A percentile compares a stretch with the other conserved stretches of the same genome.
These are phyloP conservation scores for Carex sylvatica DNA, from an alignment of 202 grass and related monocot genomes.

Conservation along the genomic window DNA sequence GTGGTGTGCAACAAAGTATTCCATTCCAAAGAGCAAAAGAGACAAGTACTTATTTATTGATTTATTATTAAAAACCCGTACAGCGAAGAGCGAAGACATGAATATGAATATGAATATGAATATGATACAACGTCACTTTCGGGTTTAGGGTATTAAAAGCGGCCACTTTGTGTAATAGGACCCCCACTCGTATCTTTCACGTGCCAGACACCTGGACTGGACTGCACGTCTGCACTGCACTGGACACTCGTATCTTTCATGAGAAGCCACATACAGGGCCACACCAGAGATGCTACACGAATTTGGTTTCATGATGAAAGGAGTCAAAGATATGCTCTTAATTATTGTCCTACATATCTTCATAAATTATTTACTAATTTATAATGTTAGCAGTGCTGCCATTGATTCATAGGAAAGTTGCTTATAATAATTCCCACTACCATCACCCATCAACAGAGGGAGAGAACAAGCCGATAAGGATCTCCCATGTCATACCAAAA, in stretches of 20 bases:
- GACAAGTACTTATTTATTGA: too few relatives aligned
- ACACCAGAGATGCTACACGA: not conserved
- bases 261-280: not conserved
- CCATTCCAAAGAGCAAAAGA: too few relatives aligned
- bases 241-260: too few relatives aligned
- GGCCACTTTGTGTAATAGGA: too few relatives aligned
- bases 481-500: constrained; percentile 15
- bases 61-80: too few relatives aligned
- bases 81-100: too few relatives aligned
- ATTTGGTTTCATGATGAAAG: not conserved
- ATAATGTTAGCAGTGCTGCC: not conserved
- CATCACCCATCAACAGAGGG: not conserved
- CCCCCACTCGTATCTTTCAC: too few relatives aligned
- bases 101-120: too few relatives aligned
- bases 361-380: not conserved
- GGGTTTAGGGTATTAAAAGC: not conserved
- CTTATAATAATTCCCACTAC: constrained; percentile 1
- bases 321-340: constrained; percentile 9
- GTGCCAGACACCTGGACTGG: too few relatives aligned
- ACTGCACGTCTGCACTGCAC: too few relatives aligned
- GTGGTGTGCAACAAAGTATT: too few relatives aligned
- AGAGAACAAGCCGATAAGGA: not conserved
- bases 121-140: not conserved
- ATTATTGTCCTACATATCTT: constrained; percentile 19
- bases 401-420: not conserved